Base-by-base conservation (phyloP, 768 basidiomycete species). In the Tephrocybe sp. region DNA sequence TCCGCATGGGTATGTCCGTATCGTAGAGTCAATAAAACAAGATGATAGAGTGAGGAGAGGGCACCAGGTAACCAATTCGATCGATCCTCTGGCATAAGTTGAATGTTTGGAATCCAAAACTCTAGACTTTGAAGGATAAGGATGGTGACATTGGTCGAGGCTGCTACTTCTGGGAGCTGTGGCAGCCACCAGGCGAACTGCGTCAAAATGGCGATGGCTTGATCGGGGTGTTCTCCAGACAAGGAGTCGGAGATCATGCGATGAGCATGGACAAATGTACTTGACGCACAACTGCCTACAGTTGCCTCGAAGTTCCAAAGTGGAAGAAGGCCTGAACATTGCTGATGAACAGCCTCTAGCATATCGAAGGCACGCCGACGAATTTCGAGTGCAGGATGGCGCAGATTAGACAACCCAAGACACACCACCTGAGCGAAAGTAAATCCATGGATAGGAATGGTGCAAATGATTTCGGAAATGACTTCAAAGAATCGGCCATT, bases 371-470 rank as follows among this genome's bases (percentile, higher is more conserved):
- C 87, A 39, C 79, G 79, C n/a, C 78, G 77, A 10, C 94, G 84
- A 41, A 87, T 82, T 16, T 74, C 69, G 7, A 75, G 55, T 19
- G 79, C 74, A 3, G 83, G 78, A 64, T 95, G 87, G 30, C 89
- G 86, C 9, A 98, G 77, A 67, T 97, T 97, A 16, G 89, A 85
- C 16, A 97, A 69, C 2, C 87, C 89, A 12, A 96, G 74, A 60
- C 85, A 92, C 19, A 81, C 77, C 12, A 82, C 71, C 62, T 96
- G 92, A 20, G 83, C 74, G 61, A 92, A 89, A 4, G 78, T 78
- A 64, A 87, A 90, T 42, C 75, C 73, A 60, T 83, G 87, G 22
- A 63, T 65, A 19, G 78, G 73, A 11, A 60, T 61, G 17, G 73
- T 76, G 62, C 80, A 78, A 19, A 93, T 72, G 16, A 88, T 77